A percentile compares a stretch with the other conserved stretches of the same genome.
phyloP scores from a whole-genome alignment of 225 moss, liverwort and hornwort genomes.

The Physcomitrium patens region DNA sequence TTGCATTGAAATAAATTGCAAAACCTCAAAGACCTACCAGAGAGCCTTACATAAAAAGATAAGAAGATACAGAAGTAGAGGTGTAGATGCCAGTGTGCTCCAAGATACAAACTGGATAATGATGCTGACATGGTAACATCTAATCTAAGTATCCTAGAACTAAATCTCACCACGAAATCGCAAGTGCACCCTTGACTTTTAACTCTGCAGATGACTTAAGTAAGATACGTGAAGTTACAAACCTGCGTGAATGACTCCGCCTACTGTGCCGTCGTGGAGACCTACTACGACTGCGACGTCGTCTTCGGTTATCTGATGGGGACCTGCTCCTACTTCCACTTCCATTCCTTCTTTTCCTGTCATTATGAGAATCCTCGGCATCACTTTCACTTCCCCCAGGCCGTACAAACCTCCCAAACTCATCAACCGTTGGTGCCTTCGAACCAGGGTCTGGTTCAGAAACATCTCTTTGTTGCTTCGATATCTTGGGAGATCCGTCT shows the following conservation, averaged over 20 bases:
- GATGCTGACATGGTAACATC: background rate
- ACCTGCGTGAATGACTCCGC: slow-evolving; percentile 85
- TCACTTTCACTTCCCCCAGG: slow-evolving; percentile 82
- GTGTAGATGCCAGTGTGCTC: background rate
- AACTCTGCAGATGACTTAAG: background rate
- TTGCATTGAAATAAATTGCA: background rate
- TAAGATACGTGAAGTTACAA: slow-evolving; percentile 2
- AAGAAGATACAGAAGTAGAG: background rate
- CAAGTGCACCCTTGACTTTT: background rate
- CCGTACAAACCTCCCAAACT: slow-evolving; percentile 76
- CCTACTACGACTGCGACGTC: background rate
- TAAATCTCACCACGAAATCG: background rate
- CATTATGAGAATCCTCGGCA: slow-evolving; percentile 50
- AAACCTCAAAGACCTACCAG: background rate
- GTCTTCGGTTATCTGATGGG: no score
- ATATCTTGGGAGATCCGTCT: slow-evolving; percentile 32
- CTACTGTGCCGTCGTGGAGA: slow-evolving; percentile 64
- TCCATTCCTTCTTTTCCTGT: slow-evolving; percentile 62
- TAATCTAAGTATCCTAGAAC: background rate
- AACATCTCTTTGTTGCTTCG: slow-evolving; percentile 43
- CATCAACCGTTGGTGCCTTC: slow-evolving; percentile 68
- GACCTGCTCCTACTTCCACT: slow-evolving; percentile 62
- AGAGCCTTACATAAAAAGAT: background rate
- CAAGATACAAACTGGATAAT: background rate
- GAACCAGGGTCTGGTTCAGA: slow-evolving; percentile 44